Evolutionary conservation across 2,329 filamentous ascomycete genomes (phyloP), one percentile per base, ranked within the genome.

Genomic region (Paecilomyces variotii): DNA sequence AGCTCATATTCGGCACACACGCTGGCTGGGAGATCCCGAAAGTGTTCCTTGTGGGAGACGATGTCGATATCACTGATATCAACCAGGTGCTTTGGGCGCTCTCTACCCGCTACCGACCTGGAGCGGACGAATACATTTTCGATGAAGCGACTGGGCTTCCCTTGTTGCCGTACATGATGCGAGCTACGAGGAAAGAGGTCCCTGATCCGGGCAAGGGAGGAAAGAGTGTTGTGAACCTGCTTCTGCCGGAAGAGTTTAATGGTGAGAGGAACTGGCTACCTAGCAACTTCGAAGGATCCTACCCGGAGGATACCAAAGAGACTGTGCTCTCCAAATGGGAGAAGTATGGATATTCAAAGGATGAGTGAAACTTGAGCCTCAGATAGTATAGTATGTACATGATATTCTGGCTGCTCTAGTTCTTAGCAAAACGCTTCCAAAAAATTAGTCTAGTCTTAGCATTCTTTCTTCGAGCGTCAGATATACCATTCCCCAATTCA

Each of bases 11-110:
- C 45, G 53, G 57, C n/a, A 62, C 64, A 3, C 63, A 66, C 32
- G 60, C 64, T 45, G 63, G 64, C n/a, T 63, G 63, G 61, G 63
- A 62, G 32, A 62, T 66, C 12, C 58, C 60, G 7, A 66, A 65
- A 54, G 45, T 66, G 11, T 65, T 63, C 32, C 32, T 66, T 2
- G 63, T 66, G 26, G 62, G 61, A 3, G 62, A 66, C 4, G 59
- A 66, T 34, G 56, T 66, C 49, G 64, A 66, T 54, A 60, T 62
- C 14, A 62, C 59, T 1, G 59, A 62, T 24, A 60, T 65, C 27
- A 55, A 55, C 6, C 57, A 64, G 51, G 57, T 66, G 6, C 57
- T 67, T 25, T 64, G 62, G 59, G 65, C 61, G 2, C 62, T 54
- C 14, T 51, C 56, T 24, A 58, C 56, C 19, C 53, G 53, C 51